Percentiles rank a stretch among this genome's conserved stretches.
phyloP scores from a whole-genome alignment of 116 monocot species.

The Dioscorea cayenensis region DNA sequence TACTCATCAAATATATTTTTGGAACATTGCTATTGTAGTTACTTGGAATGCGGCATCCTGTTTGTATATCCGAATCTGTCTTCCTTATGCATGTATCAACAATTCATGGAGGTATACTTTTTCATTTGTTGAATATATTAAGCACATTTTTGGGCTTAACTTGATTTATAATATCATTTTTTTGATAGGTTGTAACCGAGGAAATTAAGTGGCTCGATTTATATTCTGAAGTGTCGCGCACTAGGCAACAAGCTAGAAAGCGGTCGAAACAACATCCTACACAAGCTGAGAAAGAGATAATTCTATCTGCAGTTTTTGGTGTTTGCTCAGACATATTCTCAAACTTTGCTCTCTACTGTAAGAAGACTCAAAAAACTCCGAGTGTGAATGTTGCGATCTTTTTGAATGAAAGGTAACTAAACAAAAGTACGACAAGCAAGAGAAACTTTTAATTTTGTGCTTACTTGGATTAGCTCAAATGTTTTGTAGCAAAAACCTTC shows the following conservation, averaged over 20 bases:
- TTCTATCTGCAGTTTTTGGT: conserved; percentile 13
- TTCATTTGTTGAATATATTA: not conserved
- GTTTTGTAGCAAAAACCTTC: conserved; percentile 5
- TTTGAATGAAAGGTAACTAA: too few species aligned
- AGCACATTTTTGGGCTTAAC: not conserved
- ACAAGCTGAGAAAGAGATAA: conserved; percentile 26
- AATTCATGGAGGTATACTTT: conserved; percentile 17
- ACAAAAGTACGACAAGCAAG: too few species aligned
- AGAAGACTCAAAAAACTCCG: too few species aligned
- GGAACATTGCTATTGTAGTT: conserved; percentile 11
- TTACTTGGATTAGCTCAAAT: not conserved
- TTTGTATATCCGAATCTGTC: conserved; percentile 17
- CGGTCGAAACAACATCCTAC: conserved; percentile 8
- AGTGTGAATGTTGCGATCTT: too few species aligned
- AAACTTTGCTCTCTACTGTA: not conserved
- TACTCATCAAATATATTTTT: conserved; percentile 5
- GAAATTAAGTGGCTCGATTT: too few species aligned
- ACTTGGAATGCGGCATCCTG: conserved; percentile 20
- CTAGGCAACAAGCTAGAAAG: not conserved
- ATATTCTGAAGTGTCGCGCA: too few species aligned
- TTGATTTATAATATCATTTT: too few species aligned
- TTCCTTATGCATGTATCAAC: conserved; percentile 14
- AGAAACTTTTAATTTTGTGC: too few species aligned
- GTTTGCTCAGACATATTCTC: conserved; percentile 17
- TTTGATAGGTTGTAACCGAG: too few species aligned